Conservation (phyloP, 1,284 basidiomycete species). For the Porogramme epimiltina region DNA sequence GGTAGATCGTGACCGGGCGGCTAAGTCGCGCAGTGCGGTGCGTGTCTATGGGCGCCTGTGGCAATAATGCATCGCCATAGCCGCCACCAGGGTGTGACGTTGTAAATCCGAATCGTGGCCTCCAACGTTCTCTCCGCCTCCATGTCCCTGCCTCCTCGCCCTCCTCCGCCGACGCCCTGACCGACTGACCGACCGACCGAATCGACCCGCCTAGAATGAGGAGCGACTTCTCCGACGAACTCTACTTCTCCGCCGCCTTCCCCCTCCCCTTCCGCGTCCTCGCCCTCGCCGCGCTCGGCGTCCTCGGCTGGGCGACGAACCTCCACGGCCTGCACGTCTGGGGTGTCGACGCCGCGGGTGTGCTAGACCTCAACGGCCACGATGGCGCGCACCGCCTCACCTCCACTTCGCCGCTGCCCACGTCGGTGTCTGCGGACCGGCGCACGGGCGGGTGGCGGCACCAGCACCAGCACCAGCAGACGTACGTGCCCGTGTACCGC, state of each 20-base stretch:
- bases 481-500: constrained; percentile 70
- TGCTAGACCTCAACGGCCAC: constrained; percentile 59
- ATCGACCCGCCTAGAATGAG: constrained; percentile 16
- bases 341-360: constrained; percentile 74
- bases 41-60: constrained; percentile 1
- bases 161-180: constrained; percentile 5
- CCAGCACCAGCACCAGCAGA: constrained; percentile 36
- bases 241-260: constrained; percentile 35
- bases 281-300: constrained; percentile 43
- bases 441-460: constrained; percentile 31
- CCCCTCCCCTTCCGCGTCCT: constrained; percentile 40
- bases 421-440: constrained; percentile 35
- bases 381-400: constrained; percentile 28
- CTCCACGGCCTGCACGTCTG: constrained; percentile 77
- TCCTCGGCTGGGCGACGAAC: constrained; percentile 65
- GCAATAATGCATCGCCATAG: background rate
- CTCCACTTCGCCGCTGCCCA: constrained; percentile 35
- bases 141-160: background rate
- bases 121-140: constrained; percentile 2
- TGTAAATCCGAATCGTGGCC: background rate
- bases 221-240: constrained; percentile 22
- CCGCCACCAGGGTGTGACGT: constrained; percentile 3
- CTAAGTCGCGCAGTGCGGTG: background rate
- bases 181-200: no score
- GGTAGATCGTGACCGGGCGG: no score